Percentiles rank a stretch among this genome's conserved stretches.
phyloP scores from a whole-genome alignment of 2,329 filamentous ascomycete genomes.

The Fusarium coffeatum region DNA sequence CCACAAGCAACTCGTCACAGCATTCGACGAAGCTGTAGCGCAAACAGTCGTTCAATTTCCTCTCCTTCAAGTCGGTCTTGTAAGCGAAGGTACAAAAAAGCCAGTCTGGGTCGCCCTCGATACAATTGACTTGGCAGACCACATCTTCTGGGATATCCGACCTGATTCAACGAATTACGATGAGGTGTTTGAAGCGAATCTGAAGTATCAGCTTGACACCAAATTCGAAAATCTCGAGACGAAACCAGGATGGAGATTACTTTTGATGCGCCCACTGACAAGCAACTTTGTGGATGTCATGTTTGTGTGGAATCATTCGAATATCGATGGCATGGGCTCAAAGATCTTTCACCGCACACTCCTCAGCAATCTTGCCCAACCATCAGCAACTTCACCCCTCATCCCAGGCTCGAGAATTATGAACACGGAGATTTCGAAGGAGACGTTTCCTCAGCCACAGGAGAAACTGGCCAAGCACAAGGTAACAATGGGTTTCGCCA shows the following conservation, averaged over 20 bases:
- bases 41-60: neutral
- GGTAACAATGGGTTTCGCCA: neutral
- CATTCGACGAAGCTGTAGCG: constrained; percentile 1
- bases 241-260: neutral
- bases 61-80: neutral
- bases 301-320: constrained; percentile 4
- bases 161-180: neutral
- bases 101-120: constrained; percentile 2
- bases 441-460: constrained; percentile 6
- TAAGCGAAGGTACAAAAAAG: neutral
- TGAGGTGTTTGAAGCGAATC: neutral
- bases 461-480: constrained; percentile 10
- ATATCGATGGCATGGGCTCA: neutral
- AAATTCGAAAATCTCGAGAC: constrained; percentile 1
- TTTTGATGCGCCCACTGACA: neutral
- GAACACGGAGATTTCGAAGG: neutral
- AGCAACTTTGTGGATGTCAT: constrained; percentile 2
- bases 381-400: neutral
- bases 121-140: neutral
- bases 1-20: neutral
- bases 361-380: neutral
- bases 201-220: constrained; percentile 2
- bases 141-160: constrained; percentile 2
- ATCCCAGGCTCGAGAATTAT: neutral
- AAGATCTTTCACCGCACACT: constrained; percentile 10